phyloP scores from a whole-genome alignment of 768 basidiomycete species.

The Lactifluus hygrophoroides region DNA sequence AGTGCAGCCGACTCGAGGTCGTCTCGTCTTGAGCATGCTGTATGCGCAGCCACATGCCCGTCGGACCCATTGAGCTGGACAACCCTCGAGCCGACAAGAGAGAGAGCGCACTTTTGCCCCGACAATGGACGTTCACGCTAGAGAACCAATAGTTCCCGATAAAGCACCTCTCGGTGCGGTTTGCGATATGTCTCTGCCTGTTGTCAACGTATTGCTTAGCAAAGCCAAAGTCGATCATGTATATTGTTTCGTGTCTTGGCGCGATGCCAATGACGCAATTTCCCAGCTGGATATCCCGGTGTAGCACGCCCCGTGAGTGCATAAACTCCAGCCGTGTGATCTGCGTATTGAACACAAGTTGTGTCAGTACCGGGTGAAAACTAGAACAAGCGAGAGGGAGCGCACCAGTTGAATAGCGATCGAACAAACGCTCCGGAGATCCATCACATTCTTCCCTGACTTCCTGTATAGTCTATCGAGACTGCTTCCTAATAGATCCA shows the following conservation, averaged over 20 bases:
- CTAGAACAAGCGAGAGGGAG: constrained; percentile 1
- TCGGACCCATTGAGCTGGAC: background rate
- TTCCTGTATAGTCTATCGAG: constrained; percentile 53
- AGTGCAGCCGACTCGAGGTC: constrained; percentile 71
- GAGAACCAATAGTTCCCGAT: constrained; percentile 84
- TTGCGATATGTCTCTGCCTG: constrained; percentile 54
- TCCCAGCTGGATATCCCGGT: constrained; percentile 73
- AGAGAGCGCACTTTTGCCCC: constrained; percentile 48
- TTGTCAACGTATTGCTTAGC: constrained; percentile 71
- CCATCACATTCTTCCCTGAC: constrained; percentile 50
- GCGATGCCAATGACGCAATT: constrained; percentile 60
- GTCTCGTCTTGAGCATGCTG: constrained; percentile 72
- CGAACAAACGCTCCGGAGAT: constrained; percentile 62
- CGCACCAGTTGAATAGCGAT: constrained; percentile 73
- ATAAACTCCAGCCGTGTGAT: constrained; percentile 66
- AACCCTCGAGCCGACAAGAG: background rate
- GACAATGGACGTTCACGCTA: constrained; percentile 69
- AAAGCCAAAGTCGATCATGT: constrained; percentile 85
- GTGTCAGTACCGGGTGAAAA: background rate
- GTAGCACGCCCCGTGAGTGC: constrained; percentile 65
- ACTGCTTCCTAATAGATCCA: constrained; percentile 64
- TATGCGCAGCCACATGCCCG: background rate
- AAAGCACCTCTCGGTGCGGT: constrained; percentile 60
- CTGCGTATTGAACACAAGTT: constrained; percentile 31
- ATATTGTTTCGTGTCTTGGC: constrained; percentile 51